Evolutionary conservation across 768 basidiomycete genomes (phyloP), one percentile per base, ranked within the genome.

Genomic region (Mycena amicta): DNA sequence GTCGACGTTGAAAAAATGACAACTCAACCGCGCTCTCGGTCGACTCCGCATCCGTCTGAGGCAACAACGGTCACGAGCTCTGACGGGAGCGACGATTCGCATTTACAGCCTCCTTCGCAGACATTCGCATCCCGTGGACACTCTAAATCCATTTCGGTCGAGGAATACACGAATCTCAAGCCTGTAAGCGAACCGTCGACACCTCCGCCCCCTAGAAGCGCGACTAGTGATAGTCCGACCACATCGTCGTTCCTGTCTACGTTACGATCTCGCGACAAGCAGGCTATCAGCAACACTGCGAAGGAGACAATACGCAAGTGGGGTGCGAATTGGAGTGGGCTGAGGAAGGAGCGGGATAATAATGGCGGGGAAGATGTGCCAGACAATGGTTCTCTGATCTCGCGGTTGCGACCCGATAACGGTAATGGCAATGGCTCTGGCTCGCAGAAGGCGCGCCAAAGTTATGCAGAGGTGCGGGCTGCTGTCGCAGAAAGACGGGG

Each of bases 251-350:
- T 97, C 75, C 82, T 96, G 47, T 84, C 90, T 18, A 87, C 89
- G 23, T 80, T 92, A 52, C 90, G 89, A 69, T 85, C 91, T 5
- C 88, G 88, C 41, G 95, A 95, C 71, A 95, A 93, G 69, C 90
- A 95, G 70, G 90, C 91, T 5, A 75, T 95, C 43, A 88, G 86
- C 62, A 88, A 90, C 65, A 85, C 90, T 0, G 92, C 94, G 13
- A 90, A 89, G 69, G 95, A 97, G 68, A 83, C 90, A 8, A 88
- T 97, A 80, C 86, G 89, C 58, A 96, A 96, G 70, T 96, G 93
- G 93, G 88, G 93, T 23, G 87, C 86, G 26, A 92, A 86, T 57
- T 95, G 92, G 89, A 77, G 83, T 46, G 79, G 79, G 13, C 67
- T 86, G 70, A 85, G 81, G 74, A 70, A 62, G 46, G 53, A 64